Evolutionary conservation across 805 yeast genomes (phyloP).

Genomic region (Lipomyces sp.): DNA sequence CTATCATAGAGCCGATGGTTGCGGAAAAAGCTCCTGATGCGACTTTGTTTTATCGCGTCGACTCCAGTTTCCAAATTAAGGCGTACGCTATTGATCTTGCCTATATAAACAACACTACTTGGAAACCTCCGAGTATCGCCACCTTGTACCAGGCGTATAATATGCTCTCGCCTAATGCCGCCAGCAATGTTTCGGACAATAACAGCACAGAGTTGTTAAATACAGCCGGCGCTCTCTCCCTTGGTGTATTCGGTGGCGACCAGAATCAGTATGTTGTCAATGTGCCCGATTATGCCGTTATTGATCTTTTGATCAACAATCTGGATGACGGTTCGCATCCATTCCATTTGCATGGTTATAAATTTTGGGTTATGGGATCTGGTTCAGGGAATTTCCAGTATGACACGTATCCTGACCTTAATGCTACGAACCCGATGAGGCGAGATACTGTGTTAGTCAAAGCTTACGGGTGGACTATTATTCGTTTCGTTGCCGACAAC

Average conservation of each 20-base stretch:
- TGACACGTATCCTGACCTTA: slow-evolving; percentile 51
- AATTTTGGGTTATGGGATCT: slow-evolving; percentile 67
- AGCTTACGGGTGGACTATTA: slow-evolving; percentile 59
- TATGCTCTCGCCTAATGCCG: slow-evolving; percentile 7
- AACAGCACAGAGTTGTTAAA: slow-evolving; percentile 4
- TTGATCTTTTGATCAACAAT: slow-evolving; percentile 72
- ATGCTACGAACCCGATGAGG: slow-evolving; percentile 47
- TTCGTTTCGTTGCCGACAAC: slow-evolving; percentile 73
- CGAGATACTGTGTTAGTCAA: slow-evolving; percentile 66
- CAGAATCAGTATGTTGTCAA: slow-evolving; percentile 37
- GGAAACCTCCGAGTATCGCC: slow-evolving; percentile 23
- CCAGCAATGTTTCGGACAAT: not conserved
- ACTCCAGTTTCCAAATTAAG: slow-evolving; percentile 39
- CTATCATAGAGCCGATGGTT: slow-evolving; percentile 30
- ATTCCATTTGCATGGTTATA: slow-evolving; percentile 89
- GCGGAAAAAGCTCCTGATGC: slow-evolving; percentile 34
- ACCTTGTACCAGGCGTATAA: slow-evolving; percentile 26
- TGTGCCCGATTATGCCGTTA: slow-evolving; percentile 46
- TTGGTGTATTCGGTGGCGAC: slow-evolving; percentile 20
- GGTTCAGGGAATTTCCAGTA: slow-evolving; percentile 50
- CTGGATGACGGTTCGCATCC: slow-evolving; percentile 86
- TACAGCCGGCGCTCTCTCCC: slow-evolving; percentile 11
- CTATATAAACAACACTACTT: slow-evolving; percentile 33
- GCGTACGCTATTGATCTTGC: slow-evolving; percentile 36
- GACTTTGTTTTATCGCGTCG: slow-evolving; percentile 36